phyloP scores from a whole-genome alignment of 2,329 filamentous ascomycete genomes.

The Colletotrichum phormii region DNA sequence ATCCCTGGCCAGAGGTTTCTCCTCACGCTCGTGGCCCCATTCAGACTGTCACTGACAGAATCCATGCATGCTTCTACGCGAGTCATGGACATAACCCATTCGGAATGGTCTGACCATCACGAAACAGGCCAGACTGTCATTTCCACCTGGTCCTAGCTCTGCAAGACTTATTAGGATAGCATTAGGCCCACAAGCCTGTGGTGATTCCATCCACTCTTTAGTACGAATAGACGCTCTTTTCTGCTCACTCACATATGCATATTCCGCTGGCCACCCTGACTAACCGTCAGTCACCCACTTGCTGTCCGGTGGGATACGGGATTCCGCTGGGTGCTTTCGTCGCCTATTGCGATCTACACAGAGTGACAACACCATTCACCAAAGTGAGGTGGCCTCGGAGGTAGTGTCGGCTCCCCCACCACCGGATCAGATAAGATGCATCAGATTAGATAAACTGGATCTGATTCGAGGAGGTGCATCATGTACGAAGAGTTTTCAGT shows the following conservation, averaged over 20 bases:
- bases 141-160: too few species aligned
- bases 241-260: too few species aligned
- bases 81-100: too few species aligned
- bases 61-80: too few species aligned
- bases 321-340: background rate
- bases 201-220: too few species aligned
- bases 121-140: too few species aligned
- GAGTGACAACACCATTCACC: background rate
- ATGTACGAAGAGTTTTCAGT: conserved; percentile 10
- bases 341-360: background rate
- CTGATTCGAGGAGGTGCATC: conserved; percentile 20
- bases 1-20: background rate
- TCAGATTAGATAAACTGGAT: conserved; percentile 30
- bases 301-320: background rate
- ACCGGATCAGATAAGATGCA: conserved; percentile 28
- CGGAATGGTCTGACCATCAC: too few species aligned
- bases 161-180: too few species aligned
- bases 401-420: background rate
- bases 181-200: too few species aligned
- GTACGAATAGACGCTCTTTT: too few species aligned
- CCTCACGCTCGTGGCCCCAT: background rate
- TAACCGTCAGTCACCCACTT: too few species aligned
- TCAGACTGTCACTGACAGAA: background rate
- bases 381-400: conserved; percentile 12
- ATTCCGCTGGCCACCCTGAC: too few species aligned